These are phyloP conservation scores for Rutstroemia sp. DNA, from an alignment of 2,329 filamentous ascomycete genomes.

Conservation along the genomic window DNA sequence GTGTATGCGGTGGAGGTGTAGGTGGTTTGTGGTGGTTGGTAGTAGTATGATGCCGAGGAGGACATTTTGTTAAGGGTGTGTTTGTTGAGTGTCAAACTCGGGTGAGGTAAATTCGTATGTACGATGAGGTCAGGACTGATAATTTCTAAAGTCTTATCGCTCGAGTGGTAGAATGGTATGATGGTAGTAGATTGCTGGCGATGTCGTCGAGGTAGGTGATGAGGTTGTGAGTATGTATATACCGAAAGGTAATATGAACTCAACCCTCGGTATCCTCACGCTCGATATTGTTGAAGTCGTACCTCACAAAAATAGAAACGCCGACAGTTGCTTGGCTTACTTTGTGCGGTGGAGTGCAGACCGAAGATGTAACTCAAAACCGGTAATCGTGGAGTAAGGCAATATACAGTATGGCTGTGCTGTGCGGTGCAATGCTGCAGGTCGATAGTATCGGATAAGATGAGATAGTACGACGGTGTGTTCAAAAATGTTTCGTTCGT, in stretches of 20 bases:
- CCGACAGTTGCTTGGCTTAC: slow-evolving; percentile 1
- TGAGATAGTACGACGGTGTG: no score
- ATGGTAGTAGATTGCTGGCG: neutral
- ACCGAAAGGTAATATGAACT: neutral
- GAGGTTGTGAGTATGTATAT: neutral
- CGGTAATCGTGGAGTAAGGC: neutral
- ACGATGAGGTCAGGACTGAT: no score
- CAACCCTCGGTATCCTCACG: neutral
- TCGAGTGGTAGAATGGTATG: neutral
- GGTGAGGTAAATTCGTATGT: no score
- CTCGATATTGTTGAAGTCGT: neutral
- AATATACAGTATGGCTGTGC: no score
- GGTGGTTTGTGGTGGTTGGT: slow-evolving; percentile 11
- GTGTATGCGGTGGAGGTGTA: neutral
- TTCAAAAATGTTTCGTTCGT: no score
- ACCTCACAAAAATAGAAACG: slow-evolving; percentile 4
- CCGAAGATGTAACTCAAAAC: neutral
- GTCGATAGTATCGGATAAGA: no score
- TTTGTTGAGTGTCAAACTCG: neutral
- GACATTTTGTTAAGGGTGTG: neutral
- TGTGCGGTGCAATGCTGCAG: no score
- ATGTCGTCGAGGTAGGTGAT: neutral
- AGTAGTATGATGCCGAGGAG: neutral
- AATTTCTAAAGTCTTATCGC: no score
- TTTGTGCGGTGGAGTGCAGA: neutral